Evolutionary conservation across 1,139 yeast genomes (phyloP).

Genomic region (Sugiyamaella grinbergsii): DNA sequence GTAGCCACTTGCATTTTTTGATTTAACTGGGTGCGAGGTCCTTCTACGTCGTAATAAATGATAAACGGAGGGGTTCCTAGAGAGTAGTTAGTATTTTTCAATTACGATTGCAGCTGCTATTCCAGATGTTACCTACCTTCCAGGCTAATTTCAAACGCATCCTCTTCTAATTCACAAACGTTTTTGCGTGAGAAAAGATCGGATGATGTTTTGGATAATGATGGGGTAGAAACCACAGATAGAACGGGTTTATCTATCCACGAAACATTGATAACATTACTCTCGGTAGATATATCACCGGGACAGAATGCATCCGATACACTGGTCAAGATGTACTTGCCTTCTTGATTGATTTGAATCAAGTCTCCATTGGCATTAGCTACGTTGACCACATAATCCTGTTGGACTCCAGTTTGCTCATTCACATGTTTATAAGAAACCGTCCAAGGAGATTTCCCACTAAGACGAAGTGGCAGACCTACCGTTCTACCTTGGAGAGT

Average conservation of each 20-base stretch:
- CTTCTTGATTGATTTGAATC: constrained; percentile 56
- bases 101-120: too few species aligned
- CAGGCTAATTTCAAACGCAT: constrained; percentile 52
- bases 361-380: constrained; percentile 37
- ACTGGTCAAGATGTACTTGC: constrained; percentile 60
- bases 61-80: constrained; percentile 64
- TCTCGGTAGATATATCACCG: constrained; percentile 53
- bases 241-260: constrained; percentile 59
- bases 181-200: constrained; percentile 42
- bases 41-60: constrained; percentile 63
- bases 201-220: constrained; percentile 29
- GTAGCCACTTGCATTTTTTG: constrained; percentile 54
- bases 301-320: constrained; percentile 69
- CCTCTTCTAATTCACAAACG: constrained; percentile 54
- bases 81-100: constrained; percentile 24
- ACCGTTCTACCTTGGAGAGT: constrained; percentile 58
- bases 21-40: constrained; percentile 56
- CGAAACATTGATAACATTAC: constrained; percentile 30
- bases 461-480: constrained; percentile 58
- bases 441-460: constrained; percentile 55
- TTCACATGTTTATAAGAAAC: constrained; percentile 44
- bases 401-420: constrained; percentile 22
- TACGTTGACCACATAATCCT: constrained; percentile 25
- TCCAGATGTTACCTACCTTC: constrained; percentile 48
- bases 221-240: constrained; percentile 43